Evolutionary conservation across 1,139 yeast species (phyloP), one percentile per base, ranked within the genome.

Genomic region (Zygoascus sp.): DNA sequence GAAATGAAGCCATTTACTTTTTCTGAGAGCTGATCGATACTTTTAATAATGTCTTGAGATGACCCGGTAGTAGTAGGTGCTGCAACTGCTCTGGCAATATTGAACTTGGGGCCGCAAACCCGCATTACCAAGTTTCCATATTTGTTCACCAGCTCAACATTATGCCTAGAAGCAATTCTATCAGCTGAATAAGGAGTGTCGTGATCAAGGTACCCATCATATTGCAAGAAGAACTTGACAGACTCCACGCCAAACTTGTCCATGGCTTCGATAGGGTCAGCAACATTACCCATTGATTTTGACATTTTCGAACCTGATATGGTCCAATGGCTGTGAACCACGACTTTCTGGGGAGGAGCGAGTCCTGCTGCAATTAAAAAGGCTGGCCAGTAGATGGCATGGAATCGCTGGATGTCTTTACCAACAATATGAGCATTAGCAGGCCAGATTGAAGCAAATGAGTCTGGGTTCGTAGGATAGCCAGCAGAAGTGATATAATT

Each of bases 281-380:
- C 95, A n/a, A 92, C 97, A 63, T 92, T 92, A 0, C 97, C 97
- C 49, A 83, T 67, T 49, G 95, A 83, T 59, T 92, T 92, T 50
- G 96, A 85, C 98, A 92, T 92, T 62, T 92, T 92, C 46, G 80
- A 71, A 0, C 97, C 97, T 40, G 81, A 84, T 65, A 86, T 77
- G 15, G 90, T 72, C 98, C 98, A 92, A 64, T 92, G 98, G 2
- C 95, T 83, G 66, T 92, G 99, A 1, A 92, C 96, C 10, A 89
- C 75, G 3, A 92, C 77, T 53, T 81, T 83, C 36, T 73, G 67
- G 0, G 97, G 97, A 8, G 83, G 61, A 2, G 77, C 77, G 0
- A 86, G 61, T 0, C 75, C 82, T 0, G 95, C 94, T 0, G 97
- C 97, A 74, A 90, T 69, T 48, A 92, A 69, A 52, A 92, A 83